Conservation (phyloP, 2,329 filamentous ascomycete genomes). For the Xylariales sp. region DNA sequence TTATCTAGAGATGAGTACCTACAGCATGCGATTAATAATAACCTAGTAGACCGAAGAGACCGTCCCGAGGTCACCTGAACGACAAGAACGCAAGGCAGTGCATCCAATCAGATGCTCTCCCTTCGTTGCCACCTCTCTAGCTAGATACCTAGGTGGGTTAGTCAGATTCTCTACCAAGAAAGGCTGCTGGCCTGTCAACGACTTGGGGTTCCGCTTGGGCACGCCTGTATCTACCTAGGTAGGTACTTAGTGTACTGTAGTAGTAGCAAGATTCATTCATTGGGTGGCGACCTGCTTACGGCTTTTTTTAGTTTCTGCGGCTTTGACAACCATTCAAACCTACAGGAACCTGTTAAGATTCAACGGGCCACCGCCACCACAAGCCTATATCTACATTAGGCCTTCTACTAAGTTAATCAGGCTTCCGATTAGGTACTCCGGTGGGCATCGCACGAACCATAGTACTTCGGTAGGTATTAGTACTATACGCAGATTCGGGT, state of each 20-base stretch:
- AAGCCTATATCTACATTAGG: conserved; percentile 1
- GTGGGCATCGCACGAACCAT: background rate
- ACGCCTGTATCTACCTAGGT: too few relatives aligned
- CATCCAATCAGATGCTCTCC: conserved; percentile 3
- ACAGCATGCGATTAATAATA: background rate
- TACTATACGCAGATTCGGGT: background rate
- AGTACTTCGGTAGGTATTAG: background rate
- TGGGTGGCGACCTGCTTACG: conserved; percentile 13
- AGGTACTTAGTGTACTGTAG: too few relatives aligned
- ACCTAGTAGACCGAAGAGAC: conserved; percentile 8
- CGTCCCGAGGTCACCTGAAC: conserved; percentile 13
- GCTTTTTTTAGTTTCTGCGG: conserved; percentile 20
- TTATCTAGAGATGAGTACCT: too few relatives aligned
- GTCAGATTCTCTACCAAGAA: background rate
- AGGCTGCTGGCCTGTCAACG: conserved; percentile 9
- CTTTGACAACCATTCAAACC: conserved; percentile 5
- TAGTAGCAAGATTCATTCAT: conserved; percentile 22
- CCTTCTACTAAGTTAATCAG: too few relatives aligned
- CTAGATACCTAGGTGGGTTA: background rate
- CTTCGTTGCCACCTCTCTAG: conserved; percentile 27
- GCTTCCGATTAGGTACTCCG: background rate
- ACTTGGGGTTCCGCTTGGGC: background rate
- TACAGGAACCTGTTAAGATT: background rate
- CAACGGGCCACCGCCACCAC: conserved; percentile 9
- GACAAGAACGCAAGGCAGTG: background rate